Conservation (phyloP, 768 basidiomycete genomes). For the Cystoderma amianthinum region DNA sequence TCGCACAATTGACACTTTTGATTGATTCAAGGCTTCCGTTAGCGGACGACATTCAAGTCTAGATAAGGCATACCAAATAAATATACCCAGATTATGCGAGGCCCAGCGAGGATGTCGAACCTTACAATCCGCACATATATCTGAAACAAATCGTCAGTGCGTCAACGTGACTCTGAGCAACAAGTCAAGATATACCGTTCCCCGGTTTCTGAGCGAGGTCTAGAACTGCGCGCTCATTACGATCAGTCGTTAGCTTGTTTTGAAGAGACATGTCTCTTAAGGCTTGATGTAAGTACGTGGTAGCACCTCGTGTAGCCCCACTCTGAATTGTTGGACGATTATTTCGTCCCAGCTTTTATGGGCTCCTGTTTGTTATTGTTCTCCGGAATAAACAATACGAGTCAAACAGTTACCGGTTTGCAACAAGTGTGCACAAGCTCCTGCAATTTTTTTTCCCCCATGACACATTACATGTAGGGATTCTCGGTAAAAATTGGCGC, state of each 20-base stretch:
- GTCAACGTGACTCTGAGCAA: background rate
- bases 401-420: too few species aligned
- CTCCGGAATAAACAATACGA: too few species aligned
- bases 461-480: too few species aligned
- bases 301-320: too few species aligned
- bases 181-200: conserved; percentile 59
- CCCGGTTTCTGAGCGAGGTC: conserved; percentile 71
- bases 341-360: too few species aligned
- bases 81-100: conserved; percentile 82
- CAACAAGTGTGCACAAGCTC: too few species aligned
- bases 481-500: too few species aligned
- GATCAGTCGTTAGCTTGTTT: conserved; percentile 56
- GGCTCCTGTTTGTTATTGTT: too few species aligned
- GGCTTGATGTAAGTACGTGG: too few species aligned
- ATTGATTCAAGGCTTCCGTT: conserved; percentile 5
- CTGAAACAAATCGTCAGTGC: conserved; percentile 35
- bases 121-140: conserved; percentile 90
- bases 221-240: conserved; percentile 58
- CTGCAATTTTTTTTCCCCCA: too few species aligned
- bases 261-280: conserved; percentile 21
- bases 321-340: too few species aligned
- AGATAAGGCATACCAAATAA: conserved; percentile 58
- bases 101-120: conserved; percentile 86
- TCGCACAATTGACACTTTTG: conserved; percentile 76
- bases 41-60: conserved; percentile 4